These are phyloP conservation scores for Sechiopsis laciniata DNA, from an alignment of 306 rosid genomes.

Conservation along the genomic window DNA sequence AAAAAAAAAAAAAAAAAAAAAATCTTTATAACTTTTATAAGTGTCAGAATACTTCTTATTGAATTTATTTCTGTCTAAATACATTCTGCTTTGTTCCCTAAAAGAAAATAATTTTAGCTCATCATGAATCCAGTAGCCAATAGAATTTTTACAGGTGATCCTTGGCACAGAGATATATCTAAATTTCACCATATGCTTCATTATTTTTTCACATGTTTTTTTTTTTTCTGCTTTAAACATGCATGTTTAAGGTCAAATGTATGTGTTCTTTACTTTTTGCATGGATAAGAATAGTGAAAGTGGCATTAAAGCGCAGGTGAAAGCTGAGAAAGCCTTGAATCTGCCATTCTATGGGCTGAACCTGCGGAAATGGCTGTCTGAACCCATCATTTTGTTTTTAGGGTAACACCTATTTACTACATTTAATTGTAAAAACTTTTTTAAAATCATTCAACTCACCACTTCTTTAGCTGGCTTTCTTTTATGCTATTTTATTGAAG, in stretches of 20 bases:
- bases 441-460: too few relatives aligned
- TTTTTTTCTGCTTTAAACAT: too few relatives aligned
- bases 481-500: too few relatives aligned
- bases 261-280: constrained; percentile 2
- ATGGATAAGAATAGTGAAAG: neutral
- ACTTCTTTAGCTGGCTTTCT: too few relatives aligned
- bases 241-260: neutral
- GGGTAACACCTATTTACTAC: too few relatives aligned
- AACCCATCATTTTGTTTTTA: constrained; percentile 31
- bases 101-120: too few relatives aligned
- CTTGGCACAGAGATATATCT: neutral
- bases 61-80: constrained; percentile 4
- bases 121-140: neutral
- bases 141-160: neutral
- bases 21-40: too few relatives aligned
- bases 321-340: constrained; percentile 17
- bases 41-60: neutral
- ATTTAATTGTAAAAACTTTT: too few relatives aligned
- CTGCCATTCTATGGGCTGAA: constrained; percentile 28
- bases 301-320: constrained; percentile 3
- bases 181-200: neutral
- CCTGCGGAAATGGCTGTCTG: constrained; percentile 28
- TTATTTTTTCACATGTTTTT: neutral
- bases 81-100: neutral
- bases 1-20: too few relatives aligned